Conservation (phyloP, 257 asterid species). For the Gentiana dahurica region DNA sequence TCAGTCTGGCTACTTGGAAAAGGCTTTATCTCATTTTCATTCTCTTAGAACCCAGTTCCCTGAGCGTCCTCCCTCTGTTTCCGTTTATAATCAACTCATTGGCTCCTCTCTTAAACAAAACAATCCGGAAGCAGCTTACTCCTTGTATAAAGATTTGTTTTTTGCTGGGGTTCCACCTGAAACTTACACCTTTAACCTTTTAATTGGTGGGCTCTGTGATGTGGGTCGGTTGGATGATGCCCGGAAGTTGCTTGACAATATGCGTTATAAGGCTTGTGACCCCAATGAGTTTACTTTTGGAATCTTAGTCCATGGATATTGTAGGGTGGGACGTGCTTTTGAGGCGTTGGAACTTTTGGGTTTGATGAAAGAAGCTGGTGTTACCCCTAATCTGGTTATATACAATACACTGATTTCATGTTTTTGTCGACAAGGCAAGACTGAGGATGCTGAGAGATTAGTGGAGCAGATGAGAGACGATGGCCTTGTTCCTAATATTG, state of each 20-base stretch:
- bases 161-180: conserved; percentile 49
- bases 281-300: conserved; percentile 78
- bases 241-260: conserved; percentile 59
- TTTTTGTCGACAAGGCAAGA: conserved; percentile 59
- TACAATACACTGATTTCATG: conserved; percentile 64
- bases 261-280: conserved; percentile 57
- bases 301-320: conserved; percentile 74
- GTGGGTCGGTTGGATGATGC: conserved; percentile 61
- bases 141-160: conserved; percentile 61
- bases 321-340: conserved; percentile 36
- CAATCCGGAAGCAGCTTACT: conserved; percentile 25
- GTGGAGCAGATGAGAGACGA: conserved; percentile 83
- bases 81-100: conserved; percentile 58
- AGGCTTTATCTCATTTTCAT: conserved; percentile 58
- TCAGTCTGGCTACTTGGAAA: conserved; percentile 27
- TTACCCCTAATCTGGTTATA: conserved; percentile 51
- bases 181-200: conserved; percentile 69
- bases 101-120: conserved; percentile 23
- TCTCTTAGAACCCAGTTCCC: conserved; percentile 40
- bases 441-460: conserved; percentile 70
- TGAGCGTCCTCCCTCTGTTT: conserved; percentile 33
- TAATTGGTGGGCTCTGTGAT: conserved; percentile 53
- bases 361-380: conserved; percentile 42
- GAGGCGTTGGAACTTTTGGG: conserved; percentile 70
- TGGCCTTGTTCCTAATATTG: conserved; percentile 61